Percentiles rank a stretch among this genome's conserved stretches.
phyloP scores from a whole-genome alignment of 306 rosid species.

The Trifolium repens region DNA sequence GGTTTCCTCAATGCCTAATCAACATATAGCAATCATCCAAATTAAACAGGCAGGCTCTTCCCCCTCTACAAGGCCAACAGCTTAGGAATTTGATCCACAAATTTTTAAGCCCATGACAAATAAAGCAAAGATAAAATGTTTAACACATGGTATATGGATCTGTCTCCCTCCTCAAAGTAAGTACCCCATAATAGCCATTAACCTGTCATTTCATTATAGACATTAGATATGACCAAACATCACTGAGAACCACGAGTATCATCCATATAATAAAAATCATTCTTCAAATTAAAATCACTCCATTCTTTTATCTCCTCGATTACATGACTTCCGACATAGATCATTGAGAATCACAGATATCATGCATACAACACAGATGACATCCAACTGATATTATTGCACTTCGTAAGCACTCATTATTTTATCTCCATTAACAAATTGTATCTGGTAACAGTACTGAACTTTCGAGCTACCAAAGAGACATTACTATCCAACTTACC shows the following conservation, averaged over 20 bases:
- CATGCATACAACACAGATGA: constrained; percentile 26
- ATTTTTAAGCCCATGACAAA: constrained; percentile 27
- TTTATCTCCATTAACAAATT: constrained; percentile 37
- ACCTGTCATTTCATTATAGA: constrained; percentile 31
- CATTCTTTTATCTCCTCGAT: constrained; percentile 34
- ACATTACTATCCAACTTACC: constrained; percentile 41
- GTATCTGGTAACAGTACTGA: constrained; percentile 26
- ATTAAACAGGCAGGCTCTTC: constrained; percentile 31
- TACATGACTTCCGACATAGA: constrained; percentile 36
- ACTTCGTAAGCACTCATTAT: constrained; percentile 23
- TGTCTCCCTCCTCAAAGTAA: constrained; percentile 36
- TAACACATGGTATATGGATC: constrained; percentile 19
- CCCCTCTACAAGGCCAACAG: constrained; percentile 35
- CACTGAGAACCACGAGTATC: constrained; percentile 22
- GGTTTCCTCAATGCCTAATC: constrained; percentile 21
- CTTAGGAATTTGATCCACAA: constrained; percentile 35
- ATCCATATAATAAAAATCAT: constrained; percentile 22
- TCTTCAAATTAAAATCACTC: constrained; percentile 35
- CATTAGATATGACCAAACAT: constrained; percentile 39
- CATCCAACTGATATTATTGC: constrained; percentile 39
- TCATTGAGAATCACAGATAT: constrained; percentile 26
- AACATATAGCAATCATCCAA: constrained; percentile 35
- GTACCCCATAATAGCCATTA: constrained; percentile 4
- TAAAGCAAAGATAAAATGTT: constrained; percentile 34
- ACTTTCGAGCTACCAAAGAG: constrained; percentile 37